Evolutionary conservation across 2,329 filamentous ascomycete genomes (phyloP).

Genomic region (Dactylellina parvicollis): DNA sequence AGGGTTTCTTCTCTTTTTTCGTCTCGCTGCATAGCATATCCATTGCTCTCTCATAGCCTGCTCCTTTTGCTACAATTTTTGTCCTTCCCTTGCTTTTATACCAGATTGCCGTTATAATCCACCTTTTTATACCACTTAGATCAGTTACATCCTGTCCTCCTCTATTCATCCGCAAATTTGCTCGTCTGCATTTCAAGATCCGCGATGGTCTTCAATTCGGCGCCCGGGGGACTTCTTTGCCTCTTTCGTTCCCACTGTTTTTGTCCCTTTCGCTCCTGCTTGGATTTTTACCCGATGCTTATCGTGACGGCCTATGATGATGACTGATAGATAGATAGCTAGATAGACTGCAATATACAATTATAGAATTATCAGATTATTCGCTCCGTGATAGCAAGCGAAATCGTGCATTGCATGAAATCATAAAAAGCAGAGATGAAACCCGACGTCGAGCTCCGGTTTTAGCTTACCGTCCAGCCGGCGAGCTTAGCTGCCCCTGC

Average conservation of each 20-base stretch:
- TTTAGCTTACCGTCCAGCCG: neutral
- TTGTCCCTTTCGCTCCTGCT: neutral
- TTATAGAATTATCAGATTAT: neutral
- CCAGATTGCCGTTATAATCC: neutral
- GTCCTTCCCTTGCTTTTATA: neutral
- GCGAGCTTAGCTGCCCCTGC: neutral
- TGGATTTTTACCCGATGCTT: neutral
- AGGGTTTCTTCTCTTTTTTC: constrained; percentile 1
- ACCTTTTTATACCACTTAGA: constrained; percentile 33
- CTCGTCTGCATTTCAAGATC: constrained; percentile 8
- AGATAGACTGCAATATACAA: neutral
- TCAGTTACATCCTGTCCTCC: neutral
- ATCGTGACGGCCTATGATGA: neutral
- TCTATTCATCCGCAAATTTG: neutral
- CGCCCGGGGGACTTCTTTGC: too few species aligned
- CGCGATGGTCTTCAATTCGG: neutral
- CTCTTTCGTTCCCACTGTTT: neutral
- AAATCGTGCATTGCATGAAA: neutral
- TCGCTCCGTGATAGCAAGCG: neutral
- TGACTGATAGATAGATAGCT: neutral
- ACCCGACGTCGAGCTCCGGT: neutral
- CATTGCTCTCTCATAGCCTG: constrained; percentile 14
- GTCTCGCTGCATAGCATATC: constrained; percentile 15
- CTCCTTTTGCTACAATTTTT: constrained; percentile 7
- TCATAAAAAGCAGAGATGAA: too few species aligned